phyloP scores from a whole-genome alignment of 1,284 basidiomycete genomes.

The Leccinum pachyderme region DNA sequence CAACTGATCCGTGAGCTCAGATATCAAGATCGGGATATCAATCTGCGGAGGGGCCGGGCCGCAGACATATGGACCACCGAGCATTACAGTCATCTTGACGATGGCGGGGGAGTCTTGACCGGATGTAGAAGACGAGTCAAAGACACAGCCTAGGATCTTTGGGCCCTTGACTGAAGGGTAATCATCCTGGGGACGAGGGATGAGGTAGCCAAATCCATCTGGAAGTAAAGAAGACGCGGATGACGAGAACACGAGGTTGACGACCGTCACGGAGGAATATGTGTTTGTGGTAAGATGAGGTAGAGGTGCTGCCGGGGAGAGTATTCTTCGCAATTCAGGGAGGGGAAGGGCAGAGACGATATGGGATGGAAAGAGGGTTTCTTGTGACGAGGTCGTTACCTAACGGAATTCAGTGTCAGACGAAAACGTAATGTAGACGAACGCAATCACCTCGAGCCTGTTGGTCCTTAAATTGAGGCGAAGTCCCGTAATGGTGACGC shows the following conservation, averaged over 20 bases:
- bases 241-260: constrained; percentile 72
- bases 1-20: constrained; percentile 52
- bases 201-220: constrained; percentile 90
- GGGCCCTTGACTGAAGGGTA: constrained; percentile 43
- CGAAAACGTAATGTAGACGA: constrained; percentile 5
- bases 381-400: constrained; percentile 43
- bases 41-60: constrained; percentile 12
- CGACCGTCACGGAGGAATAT: constrained; percentile 64
- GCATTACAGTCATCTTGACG: constrained; percentile 87
- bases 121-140: constrained; percentile 76
- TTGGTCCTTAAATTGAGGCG: constrained; percentile 33
- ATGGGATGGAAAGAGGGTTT: constrained; percentile 49
- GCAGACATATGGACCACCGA: constrained; percentile 68
- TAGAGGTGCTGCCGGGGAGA: constrained; percentile 40
- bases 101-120: constrained; percentile 56
- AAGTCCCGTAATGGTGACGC: constrained; percentile 42
- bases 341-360: constrained; percentile 73
- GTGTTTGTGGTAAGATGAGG: constrained; percentile 56
- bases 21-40: constrained; percentile 31
- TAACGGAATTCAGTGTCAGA: constrained; percentile 25
- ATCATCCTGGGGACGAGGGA: constrained; percentile 68
- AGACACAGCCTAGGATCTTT: constrained; percentile 78
- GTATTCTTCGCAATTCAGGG: constrained; percentile 55
- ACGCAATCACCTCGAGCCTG: constrained; percentile 44
- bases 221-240: constrained; percentile 61